A percentile compares a stretch with the other conserved stretches of the same genome.
Conservation (phyloP, 768 basidiomycete species). For the Termitomyces sp. region DNA sequence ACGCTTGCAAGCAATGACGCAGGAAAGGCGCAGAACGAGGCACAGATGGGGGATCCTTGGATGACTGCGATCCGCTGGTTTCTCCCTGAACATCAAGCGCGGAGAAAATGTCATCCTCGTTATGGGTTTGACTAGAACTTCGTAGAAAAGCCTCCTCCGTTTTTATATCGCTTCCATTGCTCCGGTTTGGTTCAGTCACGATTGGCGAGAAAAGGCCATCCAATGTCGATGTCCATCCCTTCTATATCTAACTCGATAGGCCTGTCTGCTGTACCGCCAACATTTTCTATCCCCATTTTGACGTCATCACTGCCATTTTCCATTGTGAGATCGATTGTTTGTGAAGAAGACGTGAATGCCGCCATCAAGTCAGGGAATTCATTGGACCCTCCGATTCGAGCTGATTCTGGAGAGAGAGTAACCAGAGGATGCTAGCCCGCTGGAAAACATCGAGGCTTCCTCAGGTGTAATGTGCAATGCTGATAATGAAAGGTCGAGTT, state of each 20-base stretch:
- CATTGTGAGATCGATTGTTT: conserved; percentile 53
- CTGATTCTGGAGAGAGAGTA: conserved; percentile 75
- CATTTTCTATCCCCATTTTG: conserved; percentile 27
- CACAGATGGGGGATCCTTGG: conserved; percentile 9
- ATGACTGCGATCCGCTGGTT: conserved; percentile 7
- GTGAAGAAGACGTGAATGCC: conserved; percentile 40
- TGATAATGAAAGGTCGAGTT: conserved; percentile 75
- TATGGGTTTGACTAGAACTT: conserved; percentile 17
- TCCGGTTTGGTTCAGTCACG: conserved; percentile 15
- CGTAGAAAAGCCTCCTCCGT: conserved; percentile 32
- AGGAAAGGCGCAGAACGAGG: conserved; percentile 28
- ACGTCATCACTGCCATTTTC: conserved; percentile 13
- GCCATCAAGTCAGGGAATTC: conserved; percentile 66
- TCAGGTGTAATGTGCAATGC: conserved; percentile 61
- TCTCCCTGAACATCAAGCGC: conserved; percentile 20
- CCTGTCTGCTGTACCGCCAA: conserved; percentile 69
- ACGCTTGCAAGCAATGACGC: conserved; percentile 40
- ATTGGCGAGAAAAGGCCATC: conserved; percentile 51
- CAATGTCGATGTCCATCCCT: conserved; percentile 55
- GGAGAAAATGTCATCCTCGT: conserved; percentile 27
- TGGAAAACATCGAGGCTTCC: conserved; percentile 51
- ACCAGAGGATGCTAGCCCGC: conserved; percentile 74
- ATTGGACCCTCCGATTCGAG: conserved; percentile 44
- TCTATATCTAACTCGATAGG: conserved; percentile 80
- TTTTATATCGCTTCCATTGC: conserved; percentile 10